A percentile compares a stretch with the other conserved stretches of the same genome.
phyloP scores from a whole-genome alignment of 179 eudicot genomes.

The Silene noctiflora region DNA sequence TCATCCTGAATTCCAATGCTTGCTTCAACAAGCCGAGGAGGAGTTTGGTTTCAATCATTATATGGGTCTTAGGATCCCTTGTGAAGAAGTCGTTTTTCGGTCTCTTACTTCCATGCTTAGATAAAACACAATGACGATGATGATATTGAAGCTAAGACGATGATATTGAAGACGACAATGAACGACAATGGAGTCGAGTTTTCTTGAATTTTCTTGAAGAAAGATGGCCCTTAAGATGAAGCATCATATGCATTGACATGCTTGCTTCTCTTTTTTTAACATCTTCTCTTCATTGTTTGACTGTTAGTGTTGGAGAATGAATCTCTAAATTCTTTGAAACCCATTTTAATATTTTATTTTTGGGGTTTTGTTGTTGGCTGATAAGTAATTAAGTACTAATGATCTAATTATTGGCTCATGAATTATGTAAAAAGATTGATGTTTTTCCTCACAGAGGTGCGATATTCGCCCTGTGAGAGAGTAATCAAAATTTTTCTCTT shows the following conservation, averaged over 20 bases:
- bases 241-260: slow-evolving; percentile 12
- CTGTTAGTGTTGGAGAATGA: slow-evolving; percentile 18
- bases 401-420: slow-evolving; percentile 28
- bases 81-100: slow-evolving; percentile 67
- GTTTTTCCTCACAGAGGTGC: slow-evolving; percentile 37
- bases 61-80: slow-evolving; percentile 78
- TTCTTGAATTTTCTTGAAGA: slow-evolving; percentile 32
- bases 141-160: not conserved
- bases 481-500: slow-evolving; percentile 31
- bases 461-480: slow-evolving; percentile 28
- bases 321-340: slow-evolving; percentile 26
- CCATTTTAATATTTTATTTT: slow-evolving; percentile 5
- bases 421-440: slow-evolving; percentile 27
- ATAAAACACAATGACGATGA: not conserved
- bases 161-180: no score
- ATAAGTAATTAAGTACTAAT: slow-evolving; percentile 20
- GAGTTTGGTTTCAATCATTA: slow-evolving; percentile 75
- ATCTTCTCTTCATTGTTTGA: slow-evolving; percentile 30
- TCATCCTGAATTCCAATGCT: slow-evolving; percentile 61
- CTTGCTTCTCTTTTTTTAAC: slow-evolving; percentile 42
- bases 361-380: slow-evolving; percentile 10
- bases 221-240: slow-evolving; percentile 39
- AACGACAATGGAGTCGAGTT: slow-evolving; percentile 8
- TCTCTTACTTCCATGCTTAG: slow-evolving; percentile 58
- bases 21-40: slow-evolving; percentile 60